These are phyloP conservation scores for Caryopteris hybrid DNA, from an alignment of 305 asterid species.

Conservation along the genomic window DNA sequence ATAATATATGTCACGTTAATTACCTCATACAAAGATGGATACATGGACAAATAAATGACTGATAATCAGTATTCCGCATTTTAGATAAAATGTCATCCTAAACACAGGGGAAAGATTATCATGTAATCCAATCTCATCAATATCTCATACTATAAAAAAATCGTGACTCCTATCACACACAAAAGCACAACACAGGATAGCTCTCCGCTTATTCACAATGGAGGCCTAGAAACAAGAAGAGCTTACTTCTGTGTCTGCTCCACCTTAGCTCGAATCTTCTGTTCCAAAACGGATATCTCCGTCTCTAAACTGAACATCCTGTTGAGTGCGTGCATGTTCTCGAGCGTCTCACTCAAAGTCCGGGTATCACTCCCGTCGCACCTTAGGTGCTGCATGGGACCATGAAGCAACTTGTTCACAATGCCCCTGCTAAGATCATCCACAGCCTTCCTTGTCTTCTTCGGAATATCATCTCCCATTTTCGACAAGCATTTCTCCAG, in stretches of 20 bases:
- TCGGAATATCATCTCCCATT: slow-evolving; percentile 88
- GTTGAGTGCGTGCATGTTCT: slow-evolving; percentile 97
- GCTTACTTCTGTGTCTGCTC: slow-evolving; percentile 79
- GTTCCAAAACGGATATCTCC: slow-evolving; percentile 83
- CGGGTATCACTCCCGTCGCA: slow-evolving; percentile 95
- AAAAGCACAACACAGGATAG: slow-evolving; percentile 21
- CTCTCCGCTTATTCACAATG: slow-evolving; percentile 42
- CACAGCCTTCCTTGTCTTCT: slow-evolving; percentile 76
- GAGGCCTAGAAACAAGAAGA: slow-evolving; percentile 15
- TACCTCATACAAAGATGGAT: slow-evolving; percentile 27
- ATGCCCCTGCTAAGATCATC: slow-evolving; percentile 92
- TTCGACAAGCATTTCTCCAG: slow-evolving; percentile 86
- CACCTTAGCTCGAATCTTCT: slow-evolving; percentile 89
- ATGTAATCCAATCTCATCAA: slow-evolving; percentile 23
- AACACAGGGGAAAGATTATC: too few species aligned
- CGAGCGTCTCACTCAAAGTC: slow-evolving; percentile 84
- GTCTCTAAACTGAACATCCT: slow-evolving; percentile 91
- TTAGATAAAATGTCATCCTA: slow-evolving; percentile 20
- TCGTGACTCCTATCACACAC: slow-evolving; percentile 27
- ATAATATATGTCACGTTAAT: slow-evolving; percentile 12
- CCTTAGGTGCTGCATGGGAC: slow-evolving; percentile 96
- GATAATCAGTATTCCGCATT: slow-evolving; percentile 18
- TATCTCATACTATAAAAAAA: slow-evolving; percentile 23
- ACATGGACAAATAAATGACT: slow-evolving; percentile 13
- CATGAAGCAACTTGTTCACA: slow-evolving; percentile 89